These are phyloP conservation scores for Castanopsis chinensis DNA, from an alignment of 306 rosid genomes.

Conservation along the genomic window DNA sequence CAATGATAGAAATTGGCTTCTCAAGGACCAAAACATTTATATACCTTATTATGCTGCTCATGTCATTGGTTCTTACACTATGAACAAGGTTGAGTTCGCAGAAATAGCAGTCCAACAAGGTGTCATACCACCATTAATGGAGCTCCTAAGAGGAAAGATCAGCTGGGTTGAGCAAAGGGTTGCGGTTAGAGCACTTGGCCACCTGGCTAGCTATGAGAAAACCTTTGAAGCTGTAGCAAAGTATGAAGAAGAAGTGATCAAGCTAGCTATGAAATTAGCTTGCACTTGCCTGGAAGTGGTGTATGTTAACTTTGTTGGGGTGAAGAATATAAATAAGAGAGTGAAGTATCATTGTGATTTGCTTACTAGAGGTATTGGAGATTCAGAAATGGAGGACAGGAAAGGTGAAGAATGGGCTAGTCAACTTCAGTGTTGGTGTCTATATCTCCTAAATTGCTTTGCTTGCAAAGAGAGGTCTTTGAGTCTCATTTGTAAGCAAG, in stretches of 20 bases:
- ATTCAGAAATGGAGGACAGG: conserved; percentile 62
- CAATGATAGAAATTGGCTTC: conserved; percentile 51
- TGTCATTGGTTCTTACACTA: conserved; percentile 80
- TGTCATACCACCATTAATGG: conserved; percentile 59
- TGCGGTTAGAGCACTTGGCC: conserved; percentile 72
- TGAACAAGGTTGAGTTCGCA: conserved; percentile 62
- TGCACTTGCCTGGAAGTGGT: conserved; percentile 51
- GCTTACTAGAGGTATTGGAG: conserved; percentile 71
- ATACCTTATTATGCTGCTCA: conserved; percentile 88
- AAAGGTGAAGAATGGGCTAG: conserved; percentile 85
- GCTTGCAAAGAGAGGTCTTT: conserved; percentile 62
- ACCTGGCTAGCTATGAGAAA: conserved; percentile 62
- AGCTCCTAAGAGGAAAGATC: conserved; percentile 55
- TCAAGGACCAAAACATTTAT: conserved; percentile 57
- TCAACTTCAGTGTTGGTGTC: conserved; percentile 80
- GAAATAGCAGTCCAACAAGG: conserved; percentile 60
- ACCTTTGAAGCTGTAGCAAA: conserved; percentile 49
- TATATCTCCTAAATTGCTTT: conserved; percentile 68
- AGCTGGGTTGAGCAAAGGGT: conserved; percentile 88
- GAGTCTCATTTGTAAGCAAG: conserved; percentile 51
- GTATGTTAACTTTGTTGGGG: conserved; percentile 40
- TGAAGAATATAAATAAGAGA: conserved; percentile 36
- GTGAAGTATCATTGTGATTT: conserved; percentile 55
- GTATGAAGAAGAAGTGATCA: conserved; percentile 48
- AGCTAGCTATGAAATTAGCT: conserved; percentile 49